Base-by-base conservation (phyloP, 164 flowering plant species). In the Echeveria elegans region DNA sequence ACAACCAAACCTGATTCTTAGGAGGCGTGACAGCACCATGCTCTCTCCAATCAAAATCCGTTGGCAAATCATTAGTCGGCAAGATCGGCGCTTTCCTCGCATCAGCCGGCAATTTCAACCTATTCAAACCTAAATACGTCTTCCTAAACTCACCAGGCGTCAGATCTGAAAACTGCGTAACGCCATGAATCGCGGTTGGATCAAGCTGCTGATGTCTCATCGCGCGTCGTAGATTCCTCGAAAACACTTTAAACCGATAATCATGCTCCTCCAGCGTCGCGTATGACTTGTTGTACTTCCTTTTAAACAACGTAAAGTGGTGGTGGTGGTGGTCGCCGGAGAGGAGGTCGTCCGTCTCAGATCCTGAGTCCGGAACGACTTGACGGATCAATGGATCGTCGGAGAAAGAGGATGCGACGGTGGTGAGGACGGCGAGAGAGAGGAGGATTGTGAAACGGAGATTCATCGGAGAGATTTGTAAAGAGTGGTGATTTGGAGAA, bases 41-140 rank as follows among this genome's bases (percentile, higher is more conserved):
- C 11, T 93, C 97, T 47, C 98, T 81, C 98, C 98, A 93, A 69
- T 93, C 98, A 59, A 88, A 93, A 64, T 89, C 87, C 10, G 32
- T 60, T 0, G 98, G 98, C 50, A 93, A 82, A 74, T 81, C 82
- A 6, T 76, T 77, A 9, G 96, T 88, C 1, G 98, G 98, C 18
- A 93, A 79, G 43, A 85, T 82, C 65, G 96, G 98, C 2, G 97
- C 96, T 68, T 75, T 43, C 24, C 79, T 72, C 4, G 94, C 91
- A 53, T 87, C 90, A 12, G 69, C 36, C 15, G 92, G 87, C 23
- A 85, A 68, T 31, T 75, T 64, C 21, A 83, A 70, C 9, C 68
- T 67, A 31, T 68, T 72, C 61, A 93, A 72, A 1, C 98, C 98
- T 0, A 89, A 72, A 61, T 72, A 68, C 29, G 38, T 78, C 71